Conservation (phyloP, 108 stramenopile species). For the Nitzschia palea region DNA sequence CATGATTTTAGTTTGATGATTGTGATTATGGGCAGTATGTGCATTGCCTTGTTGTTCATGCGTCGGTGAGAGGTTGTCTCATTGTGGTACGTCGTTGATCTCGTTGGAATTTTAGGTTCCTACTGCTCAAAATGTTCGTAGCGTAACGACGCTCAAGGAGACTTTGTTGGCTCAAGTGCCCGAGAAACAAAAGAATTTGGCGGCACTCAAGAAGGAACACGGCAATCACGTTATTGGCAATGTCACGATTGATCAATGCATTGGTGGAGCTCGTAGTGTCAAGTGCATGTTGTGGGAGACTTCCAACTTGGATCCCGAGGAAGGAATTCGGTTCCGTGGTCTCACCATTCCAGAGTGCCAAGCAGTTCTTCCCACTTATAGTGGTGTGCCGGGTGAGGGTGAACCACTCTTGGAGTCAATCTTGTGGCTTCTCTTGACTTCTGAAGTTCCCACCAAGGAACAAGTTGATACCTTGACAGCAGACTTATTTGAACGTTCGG, state of each 20-base stretch:
- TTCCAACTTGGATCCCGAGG: slow-evolving; percentile 96
- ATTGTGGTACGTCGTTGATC: not conserved
- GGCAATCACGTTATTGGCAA: slow-evolving; percentile 94
- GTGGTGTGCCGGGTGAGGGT: slow-evolving; percentile 88
- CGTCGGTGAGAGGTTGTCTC: not conserved
- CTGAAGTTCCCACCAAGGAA: slow-evolving; percentile 97
- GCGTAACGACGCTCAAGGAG: slow-evolving; percentile 87
- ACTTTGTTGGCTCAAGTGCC: slow-evolving; percentile 92
- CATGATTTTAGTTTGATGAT: not conserved
- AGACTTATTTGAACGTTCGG: slow-evolving; percentile 87
- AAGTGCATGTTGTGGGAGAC: slow-evolving; percentile 99
- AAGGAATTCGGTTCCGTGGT: slow-evolving; percentile 99
- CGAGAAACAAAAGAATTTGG: slow-evolving; percentile 85
- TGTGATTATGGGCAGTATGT: not conserved
- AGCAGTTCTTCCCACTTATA: slow-evolving; percentile 91
- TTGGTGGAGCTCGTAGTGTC: slow-evolving; percentile 97
- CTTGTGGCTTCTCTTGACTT: slow-evolving; percentile 96
- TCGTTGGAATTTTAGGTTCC: slow-evolving; percentile 21
- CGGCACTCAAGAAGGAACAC: slow-evolving; percentile 93
- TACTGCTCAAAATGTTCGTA: slow-evolving; percentile 27
- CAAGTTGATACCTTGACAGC: slow-evolving; percentile 94
- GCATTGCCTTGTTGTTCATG: not conserved
- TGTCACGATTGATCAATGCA: slow-evolving; percentile 96
- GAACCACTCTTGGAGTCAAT: slow-evolving; percentile 97
- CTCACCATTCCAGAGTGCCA: slow-evolving; percentile 99